Conservation (phyloP, 1,284 basidiomycete species). For the Phellinidium pouzarii region DNA sequence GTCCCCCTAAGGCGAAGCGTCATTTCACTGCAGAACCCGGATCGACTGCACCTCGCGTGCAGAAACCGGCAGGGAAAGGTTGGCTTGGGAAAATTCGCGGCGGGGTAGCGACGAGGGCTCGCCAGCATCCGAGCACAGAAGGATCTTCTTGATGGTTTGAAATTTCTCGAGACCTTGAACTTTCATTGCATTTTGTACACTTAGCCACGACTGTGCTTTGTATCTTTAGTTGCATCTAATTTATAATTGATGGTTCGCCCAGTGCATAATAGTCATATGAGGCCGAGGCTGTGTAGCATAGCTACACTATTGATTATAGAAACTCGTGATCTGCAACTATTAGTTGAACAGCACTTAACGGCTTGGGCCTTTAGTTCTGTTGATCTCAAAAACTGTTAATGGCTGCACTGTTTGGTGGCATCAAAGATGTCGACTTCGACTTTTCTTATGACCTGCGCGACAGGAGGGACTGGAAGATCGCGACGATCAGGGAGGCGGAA, state of each 20-base stretch:
- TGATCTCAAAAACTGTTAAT: background rate
- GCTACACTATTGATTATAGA: too few species aligned
- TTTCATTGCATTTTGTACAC: slow-evolving; percentile 3
- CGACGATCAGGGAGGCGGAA: slow-evolving; percentile 40
- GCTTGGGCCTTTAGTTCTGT: background rate
- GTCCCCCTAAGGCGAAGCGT: slow-evolving; percentile 29
- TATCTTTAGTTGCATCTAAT: slow-evolving; percentile 13
- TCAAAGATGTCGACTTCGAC: slow-evolving; percentile 29
- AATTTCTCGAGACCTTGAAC: background rate
- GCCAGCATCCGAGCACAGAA: slow-evolving; percentile 7
- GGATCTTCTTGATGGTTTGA: background rate
- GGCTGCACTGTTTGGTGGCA: slow-evolving; percentile 8
- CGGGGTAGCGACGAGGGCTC: slow-evolving; percentile 13
- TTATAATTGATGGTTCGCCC: slow-evolving; percentile 6
- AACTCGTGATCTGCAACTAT: too few species aligned
- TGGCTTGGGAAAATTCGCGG: slow-evolving; percentile 31
- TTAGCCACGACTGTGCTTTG: slow-evolving; percentile 1
- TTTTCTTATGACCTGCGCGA: slow-evolving; percentile 53
- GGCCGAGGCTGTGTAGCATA: too few species aligned
- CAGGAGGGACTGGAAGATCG: slow-evolving; percentile 49
- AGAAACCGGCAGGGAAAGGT: slow-evolving; percentile 25
- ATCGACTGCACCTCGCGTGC: slow-evolving; percentile 19
- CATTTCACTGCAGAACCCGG: slow-evolving; percentile 28
- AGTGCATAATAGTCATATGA: too few species aligned
- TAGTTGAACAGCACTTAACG: too few species aligned